Evolutionary conservation across 2,329 filamentous ascomycete species (phyloP).

Genomic region (Pyrenochaeta sp.): DNA sequence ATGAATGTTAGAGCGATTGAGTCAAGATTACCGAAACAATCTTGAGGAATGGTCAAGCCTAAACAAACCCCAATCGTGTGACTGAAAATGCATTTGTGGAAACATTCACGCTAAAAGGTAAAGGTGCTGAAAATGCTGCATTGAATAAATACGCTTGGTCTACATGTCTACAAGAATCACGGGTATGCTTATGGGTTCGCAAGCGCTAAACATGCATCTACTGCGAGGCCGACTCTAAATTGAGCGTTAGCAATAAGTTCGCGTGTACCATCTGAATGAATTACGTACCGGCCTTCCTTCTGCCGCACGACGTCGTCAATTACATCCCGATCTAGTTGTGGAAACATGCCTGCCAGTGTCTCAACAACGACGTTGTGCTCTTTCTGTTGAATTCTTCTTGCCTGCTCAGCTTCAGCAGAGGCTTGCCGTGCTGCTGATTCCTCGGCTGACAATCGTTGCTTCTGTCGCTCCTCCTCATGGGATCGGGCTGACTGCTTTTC

Average conservation of each 20-base stretch:
- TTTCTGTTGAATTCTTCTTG: slow-evolving; percentile 78
- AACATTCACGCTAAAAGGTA: no score
- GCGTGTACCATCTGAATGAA: no score
- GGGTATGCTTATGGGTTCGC: slow-evolving; percentile 16
- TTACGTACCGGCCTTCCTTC: slow-evolving; percentile 91
- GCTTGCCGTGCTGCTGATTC: slow-evolving; percentile 91
- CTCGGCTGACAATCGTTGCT: slow-evolving; percentile 70
- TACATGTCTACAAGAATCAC: no score
- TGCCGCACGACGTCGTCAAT: slow-evolving; percentile 97
- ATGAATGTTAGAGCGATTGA: no score
- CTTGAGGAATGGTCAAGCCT: no score
- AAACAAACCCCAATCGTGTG: no score
- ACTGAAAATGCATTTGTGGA: no score
- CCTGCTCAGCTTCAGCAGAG: slow-evolving; percentile 87
- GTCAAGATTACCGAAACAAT: no score
- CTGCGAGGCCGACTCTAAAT: slow-evolving; percentile 18
- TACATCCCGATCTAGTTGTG: slow-evolving; percentile 89
- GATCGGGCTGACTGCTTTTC: slow-evolving; percentile 19
- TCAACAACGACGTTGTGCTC: slow-evolving; percentile 94
- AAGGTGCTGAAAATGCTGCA: no score
- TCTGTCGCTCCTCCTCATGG: slow-evolving; percentile 37
- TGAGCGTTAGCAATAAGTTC: no score
- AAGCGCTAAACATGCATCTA: slow-evolving; percentile 22
- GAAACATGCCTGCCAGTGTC: slow-evolving; percentile 95
- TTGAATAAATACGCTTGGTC: no score